These are phyloP conservation scores for Pseudogymnoascus sp. DNA, from an alignment of 2,329 filamentous ascomycete genomes.

Conservation along the genomic window DNA sequence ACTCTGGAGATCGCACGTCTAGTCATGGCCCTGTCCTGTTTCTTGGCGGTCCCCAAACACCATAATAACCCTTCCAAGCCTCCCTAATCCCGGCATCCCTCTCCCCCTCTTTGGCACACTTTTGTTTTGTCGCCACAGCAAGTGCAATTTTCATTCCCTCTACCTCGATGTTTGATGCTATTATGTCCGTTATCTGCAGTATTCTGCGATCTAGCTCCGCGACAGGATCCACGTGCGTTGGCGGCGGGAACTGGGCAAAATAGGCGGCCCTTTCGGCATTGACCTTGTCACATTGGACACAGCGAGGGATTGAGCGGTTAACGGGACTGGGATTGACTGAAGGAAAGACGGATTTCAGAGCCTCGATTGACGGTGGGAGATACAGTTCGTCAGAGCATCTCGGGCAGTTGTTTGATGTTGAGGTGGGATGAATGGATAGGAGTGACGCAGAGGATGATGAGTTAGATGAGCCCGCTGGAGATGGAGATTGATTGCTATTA, in stretches of 20 bases:
- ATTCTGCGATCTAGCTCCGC: not conserved
- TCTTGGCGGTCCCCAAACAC: not conserved
- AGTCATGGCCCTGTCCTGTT: not conserved
- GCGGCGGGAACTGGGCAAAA: not conserved
- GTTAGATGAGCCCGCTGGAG: not conserved
- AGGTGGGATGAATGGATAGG: not conserved
- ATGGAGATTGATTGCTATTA: not conserved
- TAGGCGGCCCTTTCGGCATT: not conserved
- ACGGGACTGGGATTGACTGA: not conserved
- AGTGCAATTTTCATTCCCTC: not conserved
- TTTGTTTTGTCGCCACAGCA: not conserved
- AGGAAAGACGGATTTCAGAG: not conserved
- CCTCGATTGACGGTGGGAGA: not conserved
- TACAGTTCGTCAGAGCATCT: constrained; percentile 1
- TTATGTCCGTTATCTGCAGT: not conserved
- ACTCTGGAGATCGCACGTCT: too few relatives aligned
- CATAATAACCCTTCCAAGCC: not conserved
- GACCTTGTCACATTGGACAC: not conserved
- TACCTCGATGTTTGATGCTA: not conserved
- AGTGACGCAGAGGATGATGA: not conserved
- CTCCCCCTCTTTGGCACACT: not conserved
- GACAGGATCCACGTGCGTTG: not conserved
- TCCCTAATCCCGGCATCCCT: not conserved
- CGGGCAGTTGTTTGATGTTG: not conserved
- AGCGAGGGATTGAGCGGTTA: not conserved